Evolutionary conservation across 768 basidiomycete genomes (phyloP).

Genomic region (Xerocomellus chrysenteron): DNA sequence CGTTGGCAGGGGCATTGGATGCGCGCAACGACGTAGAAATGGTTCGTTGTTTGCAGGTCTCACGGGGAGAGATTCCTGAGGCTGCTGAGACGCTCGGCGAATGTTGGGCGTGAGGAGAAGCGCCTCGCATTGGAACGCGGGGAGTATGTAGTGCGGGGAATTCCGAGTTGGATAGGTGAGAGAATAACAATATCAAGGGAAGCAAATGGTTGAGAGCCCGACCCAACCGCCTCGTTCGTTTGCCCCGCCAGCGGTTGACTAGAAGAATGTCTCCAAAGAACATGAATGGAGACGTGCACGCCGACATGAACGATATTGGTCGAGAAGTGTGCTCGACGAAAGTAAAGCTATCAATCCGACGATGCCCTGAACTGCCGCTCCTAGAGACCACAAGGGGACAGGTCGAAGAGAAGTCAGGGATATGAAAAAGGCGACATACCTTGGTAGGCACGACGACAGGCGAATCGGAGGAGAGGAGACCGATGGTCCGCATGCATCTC

Average conservation of each 20-base stretch:
- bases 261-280: constrained; percentile 5
- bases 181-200: neutral
- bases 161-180: constrained; percentile 37
- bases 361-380: no score
- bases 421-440: no score
- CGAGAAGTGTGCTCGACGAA: no score
- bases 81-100: constrained; percentile 25
- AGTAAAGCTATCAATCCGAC: no score
- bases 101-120: constrained; percentile 1
- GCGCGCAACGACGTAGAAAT: constrained; percentile 19
- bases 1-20: constrained; percentile 13
- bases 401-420: no score
- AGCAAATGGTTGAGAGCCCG: constrained; percentile 13
- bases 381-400: no score
- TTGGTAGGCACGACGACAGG: no score
- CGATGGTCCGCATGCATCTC: no score
- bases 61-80: constrained; percentile 22
- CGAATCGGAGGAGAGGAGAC: no score
- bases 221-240: neutral
- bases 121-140: neutral
- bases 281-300: constrained; percentile 16
- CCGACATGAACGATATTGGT: neutral
- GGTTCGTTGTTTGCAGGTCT: constrained; percentile 24
- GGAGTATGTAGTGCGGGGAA: neutral
- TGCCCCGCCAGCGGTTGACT: neutral